These are phyloP conservation scores for Penicillium fimorum DNA, from an alignment of 495 filamentous ascomycete genomes.

Conservation along the genomic window DNA sequence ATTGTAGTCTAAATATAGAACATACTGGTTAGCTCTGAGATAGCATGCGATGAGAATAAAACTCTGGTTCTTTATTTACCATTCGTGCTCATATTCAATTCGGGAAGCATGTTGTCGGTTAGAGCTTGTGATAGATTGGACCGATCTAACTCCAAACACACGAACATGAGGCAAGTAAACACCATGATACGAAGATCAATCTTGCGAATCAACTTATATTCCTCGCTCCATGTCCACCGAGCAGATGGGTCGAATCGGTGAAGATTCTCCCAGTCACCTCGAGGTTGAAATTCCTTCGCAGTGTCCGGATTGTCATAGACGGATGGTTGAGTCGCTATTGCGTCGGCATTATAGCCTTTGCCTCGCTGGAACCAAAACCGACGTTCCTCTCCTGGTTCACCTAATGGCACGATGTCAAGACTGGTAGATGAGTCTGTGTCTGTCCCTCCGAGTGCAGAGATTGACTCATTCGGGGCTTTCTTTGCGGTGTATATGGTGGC, in stretches of 20 bases:
- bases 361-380: conserved; percentile 32
- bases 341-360: conserved; percentile 38
- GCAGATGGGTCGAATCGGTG: conserved; percentile 51
- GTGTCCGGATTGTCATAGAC: conserved; percentile 52
- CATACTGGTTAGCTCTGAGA: neutral
- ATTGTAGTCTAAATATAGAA: conserved; percentile 26
- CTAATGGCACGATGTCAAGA: conserved; percentile 15
- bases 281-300: conserved; percentile 51
- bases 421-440: conserved; percentile 8
- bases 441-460: conserved; percentile 4
- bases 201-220: conserved; percentile 34
- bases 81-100: conserved; percentile 53
- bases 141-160: conserved; percentile 67
- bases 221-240: conserved; percentile 54
- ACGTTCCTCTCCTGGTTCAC: conserved; percentile 14
- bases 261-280: conserved; percentile 51
- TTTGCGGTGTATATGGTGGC: conserved; percentile 10
- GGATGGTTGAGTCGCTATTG: conserved; percentile 56
- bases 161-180: conserved; percentile 69
- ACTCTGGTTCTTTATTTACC: conserved; percentile 15
- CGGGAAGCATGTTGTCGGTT: conserved; percentile 52
- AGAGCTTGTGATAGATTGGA: conserved; percentile 41
- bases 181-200: conserved; percentile 52
- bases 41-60: neutral
- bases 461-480: conserved; percentile 1